Evolutionary conservation across 2,329 filamentous ascomycete genomes (phyloP), one percentile per base, ranked within the genome.

Genomic region (Dryadomyces quercivorus): DNA sequence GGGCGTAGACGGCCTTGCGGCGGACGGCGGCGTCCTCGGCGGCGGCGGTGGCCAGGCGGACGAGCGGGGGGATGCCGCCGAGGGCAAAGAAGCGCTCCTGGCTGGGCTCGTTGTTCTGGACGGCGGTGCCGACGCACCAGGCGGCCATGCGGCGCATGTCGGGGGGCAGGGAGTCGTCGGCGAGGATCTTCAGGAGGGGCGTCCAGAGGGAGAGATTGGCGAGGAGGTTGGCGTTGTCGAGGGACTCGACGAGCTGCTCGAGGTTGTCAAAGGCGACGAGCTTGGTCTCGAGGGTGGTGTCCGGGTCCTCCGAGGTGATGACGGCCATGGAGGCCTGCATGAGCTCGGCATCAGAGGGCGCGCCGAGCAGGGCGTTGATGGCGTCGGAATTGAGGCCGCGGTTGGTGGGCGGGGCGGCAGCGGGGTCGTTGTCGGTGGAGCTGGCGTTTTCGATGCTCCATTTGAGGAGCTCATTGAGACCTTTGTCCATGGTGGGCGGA

Each of bases 181-280:
- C 74, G 15, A 98, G 75, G 59, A 86, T 81, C 9, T 75, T 70
- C 12, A 96, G 73, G 43, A 98, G 74, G 10, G 88, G 88, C 12
- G 80, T 78, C 93, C 93, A 98, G 36, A 97, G 76, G 7, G 78
- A 78, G 20, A 96, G 73, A 31, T 79, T 79, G 60, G 83, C 83
- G 62, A 98, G 80, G 71, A 96, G 94, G 75, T 97, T 98, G 56
- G 93, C 92, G 68, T 98, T 98, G 75, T 98, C 93, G 62, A 97
- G 82, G 59, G 81, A 83, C 74, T 96, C 90, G 63, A 96, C 85
- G 56, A 95, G 75, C 69, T 95, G 88, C 72, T 95, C 91, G 59
- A 96, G 86, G 72, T 96, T 95, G 77, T 95, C 91, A 70, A 95
- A 94, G 42, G 91, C 91, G 56, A 84, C 80, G 53, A 94, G 71